Evolutionary conservation across 345 rosid species (phyloP).

Genomic region (Gossypium stocksii): DNA sequence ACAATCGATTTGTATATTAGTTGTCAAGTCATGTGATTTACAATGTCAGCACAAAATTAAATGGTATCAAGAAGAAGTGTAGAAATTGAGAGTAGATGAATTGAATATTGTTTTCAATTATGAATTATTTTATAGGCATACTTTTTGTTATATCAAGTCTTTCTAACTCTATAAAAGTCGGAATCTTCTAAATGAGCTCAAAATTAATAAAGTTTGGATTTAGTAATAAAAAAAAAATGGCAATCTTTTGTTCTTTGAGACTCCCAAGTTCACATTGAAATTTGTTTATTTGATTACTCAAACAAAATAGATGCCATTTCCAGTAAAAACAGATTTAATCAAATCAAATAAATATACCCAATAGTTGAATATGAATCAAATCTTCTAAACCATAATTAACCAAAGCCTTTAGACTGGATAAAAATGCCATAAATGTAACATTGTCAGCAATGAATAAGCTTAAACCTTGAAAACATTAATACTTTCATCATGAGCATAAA

Average conservation of each 20-base stretch:
- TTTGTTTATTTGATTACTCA: neutral
- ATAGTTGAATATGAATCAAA: neutral
- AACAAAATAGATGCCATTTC: neutral
- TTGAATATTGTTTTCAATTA: too few species aligned
- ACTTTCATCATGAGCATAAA: neutral
- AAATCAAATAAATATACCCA: neutral
- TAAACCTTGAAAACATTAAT: neutral
- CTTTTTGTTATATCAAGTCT: too few species aligned
- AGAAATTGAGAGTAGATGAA: too few species aligned
- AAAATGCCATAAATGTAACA: neutral
- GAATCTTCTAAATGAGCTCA: too few species aligned
- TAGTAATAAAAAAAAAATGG: neutral
- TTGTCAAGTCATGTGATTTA: too few species aligned
- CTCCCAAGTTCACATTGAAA: neutral
- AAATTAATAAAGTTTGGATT: too few species aligned
- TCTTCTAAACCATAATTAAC: neutral
- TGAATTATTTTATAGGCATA: too few species aligned
- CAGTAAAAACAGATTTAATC: neutral
- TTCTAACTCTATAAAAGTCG: too few species aligned
- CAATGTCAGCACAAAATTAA: too few species aligned
- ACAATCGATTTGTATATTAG: too few species aligned
- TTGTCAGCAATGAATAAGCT: neutral
- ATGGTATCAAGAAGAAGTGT: too few species aligned
- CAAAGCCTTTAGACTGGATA: neutral
- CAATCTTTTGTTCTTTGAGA: neutral